These are phyloP conservation scores for Vararia minispora DNA, from an alignment of 768 basidiomycete species.

Conservation along the genomic window DNA sequence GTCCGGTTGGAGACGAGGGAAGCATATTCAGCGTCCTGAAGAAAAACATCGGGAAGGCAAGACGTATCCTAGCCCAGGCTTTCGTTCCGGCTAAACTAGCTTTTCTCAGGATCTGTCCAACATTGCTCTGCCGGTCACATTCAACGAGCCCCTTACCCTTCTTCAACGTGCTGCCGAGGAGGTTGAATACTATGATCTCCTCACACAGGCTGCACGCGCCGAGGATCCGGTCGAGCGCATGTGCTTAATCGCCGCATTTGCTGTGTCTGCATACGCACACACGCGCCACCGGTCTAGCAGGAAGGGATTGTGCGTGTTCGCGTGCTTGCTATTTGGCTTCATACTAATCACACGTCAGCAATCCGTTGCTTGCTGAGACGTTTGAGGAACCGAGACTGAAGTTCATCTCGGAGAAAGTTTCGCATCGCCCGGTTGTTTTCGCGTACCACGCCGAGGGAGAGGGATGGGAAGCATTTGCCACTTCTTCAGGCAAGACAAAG, in stretches of 20 bases:
- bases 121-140: slow-evolving; percentile 77
- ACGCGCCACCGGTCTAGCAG: slow-evolving; percentile 71
- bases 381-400: slow-evolving; percentile 76
- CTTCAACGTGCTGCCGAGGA: slow-evolving; percentile 79
- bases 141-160: slow-evolving; percentile 81
- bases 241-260: slow-evolving; percentile 74
- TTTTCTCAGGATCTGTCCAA: slow-evolving; percentile 60
- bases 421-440: slow-evolving; percentile 74
- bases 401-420: slow-evolving; percentile 82
- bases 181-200: slow-evolving; percentile 61
- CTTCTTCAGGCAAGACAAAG: slow-evolving; percentile 76
- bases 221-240: slow-evolving; percentile 56
- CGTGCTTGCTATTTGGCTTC: background rate
- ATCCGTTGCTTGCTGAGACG: slow-evolving; percentile 82
- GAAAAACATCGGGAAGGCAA: slow-evolving; percentile 82
- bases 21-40: slow-evolving; percentile 75
- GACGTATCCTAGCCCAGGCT: slow-evolving; percentile 9
- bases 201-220: slow-evolving; percentile 51
- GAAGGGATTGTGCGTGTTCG: slow-evolving; percentile 68
- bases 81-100: slow-evolving; percentile 2
- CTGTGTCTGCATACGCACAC: slow-evolving; percentile 75
- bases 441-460: slow-evolving; percentile 79
- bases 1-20: slow-evolving; percentile 61
- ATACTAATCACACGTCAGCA: slow-evolving; percentile 30
- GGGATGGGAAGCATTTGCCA: slow-evolving; percentile 65